phyloP scores from a whole-genome alignment of 2,329 filamentous ascomycete species.

The Hymenoscyphus infarciens region DNA sequence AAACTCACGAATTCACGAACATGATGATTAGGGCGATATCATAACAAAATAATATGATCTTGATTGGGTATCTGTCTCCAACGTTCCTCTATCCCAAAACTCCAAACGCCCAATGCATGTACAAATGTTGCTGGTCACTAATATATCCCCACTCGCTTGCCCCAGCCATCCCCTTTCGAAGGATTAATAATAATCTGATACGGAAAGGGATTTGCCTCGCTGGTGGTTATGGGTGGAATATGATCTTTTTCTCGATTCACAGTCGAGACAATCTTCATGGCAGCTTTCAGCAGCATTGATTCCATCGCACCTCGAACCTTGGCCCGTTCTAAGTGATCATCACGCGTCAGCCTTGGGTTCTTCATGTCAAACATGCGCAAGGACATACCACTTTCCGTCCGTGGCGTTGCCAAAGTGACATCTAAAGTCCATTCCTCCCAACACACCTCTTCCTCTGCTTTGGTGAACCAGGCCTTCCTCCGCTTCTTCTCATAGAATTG shows the following conservation, averaged over 20 bases:
- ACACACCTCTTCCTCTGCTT: constrained; percentile 84
- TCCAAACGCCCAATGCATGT: constrained; percentile 22
- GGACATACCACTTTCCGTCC: constrained; percentile 76
- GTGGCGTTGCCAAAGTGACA: constrained; percentile 85
- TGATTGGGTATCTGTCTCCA: constrained; percentile 31
- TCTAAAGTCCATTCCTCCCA: constrained; percentile 97
- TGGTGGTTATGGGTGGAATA: constrained; percentile 93
- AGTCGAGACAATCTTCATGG: constrained; percentile 83
- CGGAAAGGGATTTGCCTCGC: constrained; percentile 87
- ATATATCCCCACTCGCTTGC: constrained; percentile 68
- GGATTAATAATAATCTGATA: constrained; percentile 90
- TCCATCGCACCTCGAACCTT: constrained; percentile 92
- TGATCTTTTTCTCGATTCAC: constrained; percentile 90
- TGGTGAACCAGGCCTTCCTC: constrained; percentile 72
- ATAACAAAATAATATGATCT: constrained; percentile 20
- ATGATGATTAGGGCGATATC: constrained; percentile 5
- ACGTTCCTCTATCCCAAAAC: constrained; percentile 25
- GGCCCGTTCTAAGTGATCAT: constrained; percentile 62
- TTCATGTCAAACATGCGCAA: background rate
- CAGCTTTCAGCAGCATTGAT: constrained; percentile 79
- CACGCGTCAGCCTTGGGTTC: background rate
- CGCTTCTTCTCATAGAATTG: constrained; percentile 95
- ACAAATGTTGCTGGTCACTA: constrained; percentile 20
- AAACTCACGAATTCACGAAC: constrained; percentile 5
- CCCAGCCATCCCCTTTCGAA: constrained; percentile 69